Base-by-base conservation (phyloP, 1,139 yeast species). In the Torulaspora globosa region DNA sequence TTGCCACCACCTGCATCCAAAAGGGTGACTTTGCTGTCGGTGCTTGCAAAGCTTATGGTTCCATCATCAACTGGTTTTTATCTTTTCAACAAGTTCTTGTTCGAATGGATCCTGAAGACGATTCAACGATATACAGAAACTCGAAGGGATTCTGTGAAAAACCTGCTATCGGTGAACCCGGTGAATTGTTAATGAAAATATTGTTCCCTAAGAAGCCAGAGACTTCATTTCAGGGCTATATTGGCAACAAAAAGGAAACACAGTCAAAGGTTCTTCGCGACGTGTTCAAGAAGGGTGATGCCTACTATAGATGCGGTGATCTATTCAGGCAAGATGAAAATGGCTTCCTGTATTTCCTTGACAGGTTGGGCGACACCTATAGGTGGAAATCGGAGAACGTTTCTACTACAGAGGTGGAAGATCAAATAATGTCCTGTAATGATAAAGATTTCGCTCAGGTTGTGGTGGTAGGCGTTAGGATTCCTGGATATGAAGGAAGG, bases 301-400 rank as follows among this genome's bases (percentile, higher is more conserved):
- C 95, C 0, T 92, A 89, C 84, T 83, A 84, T 59, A 76, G 97
- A 62, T 78, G 87, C 31, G 97, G 97, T 37, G 98, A 92, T 65
- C 72, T 92, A 56, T 72, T 90, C 60, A 79, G 72, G 57, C 70
- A 74, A 63, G 96, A 89, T 63, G 71, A 71, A 28, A 77, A 83
- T 54, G 85, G 89, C 1, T 70, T 84, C 56, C 72, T 85, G 59
- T 88, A 84, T 67, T 92, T 92, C 66, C 89, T 88, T 40, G 98
- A 90, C 69, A 73, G 98, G 60, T 71, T 90, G 62, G 98, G 98
- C 32, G 98, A 92, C 63, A 90, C 97, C 0, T 92, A 85, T 72
- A 77, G 98, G 57, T 92, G 97, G 97, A 90, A 89, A 69, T 85
- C 95, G 2, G 98, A 92, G 69, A 90, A 92, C 68, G 97, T 92